Evolutionary conservation across 2,329 filamentous ascomycete species (phyloP), one percentile per base, ranked within the genome.

Genomic region (Exophiala dermatitidis): DNA sequence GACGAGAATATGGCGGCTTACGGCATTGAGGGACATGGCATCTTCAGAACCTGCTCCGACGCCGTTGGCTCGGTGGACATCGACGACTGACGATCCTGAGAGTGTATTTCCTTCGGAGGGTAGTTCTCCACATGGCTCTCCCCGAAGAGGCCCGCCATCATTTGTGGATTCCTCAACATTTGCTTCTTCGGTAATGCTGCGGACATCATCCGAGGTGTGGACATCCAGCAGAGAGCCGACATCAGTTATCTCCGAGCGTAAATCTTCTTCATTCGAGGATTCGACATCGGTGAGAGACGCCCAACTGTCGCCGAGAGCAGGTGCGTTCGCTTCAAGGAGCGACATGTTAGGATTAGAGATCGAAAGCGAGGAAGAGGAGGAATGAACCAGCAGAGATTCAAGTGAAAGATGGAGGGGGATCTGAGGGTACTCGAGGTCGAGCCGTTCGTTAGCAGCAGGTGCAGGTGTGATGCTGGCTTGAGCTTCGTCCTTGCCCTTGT

Each of bases 291-390:
- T 71, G 53, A 75, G 62, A 1, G 70, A 72, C 19, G 72, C 70
- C 72, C 72, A 75, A 60, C 72, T 74, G 50, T 74, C 72, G 51
- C 70, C 71, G 54, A 75, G 62, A 7, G 70, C 65, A 47, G 57
- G 66, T 10, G 51, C 36, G 30, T 49, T 34, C 19, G 40, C 9
- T 19, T 52, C 46, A 9, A 52, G 45, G 33, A 38, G 29, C 5
- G 52, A 40, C 59, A 61, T 61, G 37, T 19, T 50, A 4, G 9
- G 28, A 31, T 33, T 28, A 26, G 36, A 46, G 32, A 54, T 46
- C 5, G 38, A 46, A n/a, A 26, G 7, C 5, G 56, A 50, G 30
- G 53, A 52, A 9, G 31, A 52, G 8, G 28, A 52, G 8, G 60
- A 62, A 50, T 59, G 51, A 29, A 52, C 52, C 28, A 60, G 59